Base-by-base conservation (phyloP, 2,329 filamentous ascomycete species). In the Aspergillus persii region DNA sequence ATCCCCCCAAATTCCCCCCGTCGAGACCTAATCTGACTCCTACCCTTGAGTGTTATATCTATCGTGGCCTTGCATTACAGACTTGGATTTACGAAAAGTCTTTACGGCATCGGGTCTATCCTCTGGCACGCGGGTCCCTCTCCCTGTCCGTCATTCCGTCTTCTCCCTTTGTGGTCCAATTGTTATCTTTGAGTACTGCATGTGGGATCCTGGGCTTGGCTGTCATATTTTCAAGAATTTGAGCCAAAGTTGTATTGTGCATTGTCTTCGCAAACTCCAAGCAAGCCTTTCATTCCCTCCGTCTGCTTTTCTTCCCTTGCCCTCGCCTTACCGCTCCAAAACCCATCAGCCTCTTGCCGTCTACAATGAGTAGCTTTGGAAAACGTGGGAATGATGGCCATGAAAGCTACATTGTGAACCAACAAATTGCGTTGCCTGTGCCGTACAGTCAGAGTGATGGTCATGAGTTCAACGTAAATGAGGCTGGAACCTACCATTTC, bases 331-430 rank as follows among this genome's bases (percentile, higher is more conserved):
- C 3, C 1, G 26, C 3, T n/a, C 29, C 15, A 29, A 26, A 41
- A 41, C n/a, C 15, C 7, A 12, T 15, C 36, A n/a, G 12, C 15
- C 15, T 5, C 2, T n/a, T 15, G 30, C 7, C 31, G 11, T 27
- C 27, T 52, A 61, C 29, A 33, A 78, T 79, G 76, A 76, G 72
- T 65, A 73, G 70, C 50, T 77, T 75, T 69, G 69, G 71, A 59
- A 74, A 73, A 64, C 75, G 75, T 63, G 65, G 63, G 61, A 71
- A 68, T 63, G 73, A 77, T 54, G 73, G 72, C 41, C 69, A 71
- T 44, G 72, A 74, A 36, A 65, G 59, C 54, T 76, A 74, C 59
- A 59, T 73, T 50, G 65, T 75, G 60, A 72, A 71, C 47, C 74
- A 73, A 41, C 70, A 70, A 51, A 63, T 72, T 58, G 65, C 70